phyloP scores from a whole-genome alignment of 768 basidiomycete species.

The Pholiota microspora region DNA sequence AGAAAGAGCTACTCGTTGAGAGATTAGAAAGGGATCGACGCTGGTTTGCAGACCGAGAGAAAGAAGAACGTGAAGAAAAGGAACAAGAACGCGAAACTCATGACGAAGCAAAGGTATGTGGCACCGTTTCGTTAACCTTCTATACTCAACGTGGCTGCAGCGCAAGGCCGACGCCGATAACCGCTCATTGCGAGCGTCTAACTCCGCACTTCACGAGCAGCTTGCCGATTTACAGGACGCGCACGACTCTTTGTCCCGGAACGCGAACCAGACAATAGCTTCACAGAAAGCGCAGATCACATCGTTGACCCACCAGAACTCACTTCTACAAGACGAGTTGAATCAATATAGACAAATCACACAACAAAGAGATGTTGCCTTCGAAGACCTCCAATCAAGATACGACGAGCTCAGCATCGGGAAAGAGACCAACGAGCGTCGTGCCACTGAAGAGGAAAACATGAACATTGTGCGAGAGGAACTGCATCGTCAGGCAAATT shows the following conservation, averaged over 20 bases:
- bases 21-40: constrained; percentile 68
- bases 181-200: constrained; percentile 45
- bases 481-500: constrained; percentile 60
- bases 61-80: constrained; percentile 66
- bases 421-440: constrained; percentile 26
- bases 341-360: constrained; percentile 38
- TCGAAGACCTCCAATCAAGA: constrained; percentile 45
- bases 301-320: constrained; percentile 42
- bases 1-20: constrained; percentile 62
- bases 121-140: not conserved
- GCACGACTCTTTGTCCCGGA: constrained; percentile 45
- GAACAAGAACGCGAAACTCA: constrained; percentile 50
- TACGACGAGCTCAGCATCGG: constrained; percentile 42
- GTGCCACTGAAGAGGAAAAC: constrained; percentile 44
- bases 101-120: constrained; percentile 60
- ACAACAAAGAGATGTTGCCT: constrained; percentile 35
- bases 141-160: constrained; percentile 27
- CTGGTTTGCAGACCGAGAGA: constrained; percentile 67
- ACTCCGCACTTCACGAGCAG: constrained; percentile 53
- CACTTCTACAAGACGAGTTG: constrained; percentile 48
- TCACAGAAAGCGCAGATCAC: constrained; percentile 52
- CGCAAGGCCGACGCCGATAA: constrained; percentile 49
- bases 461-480: constrained; percentile 69
- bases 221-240: constrained; percentile 61
- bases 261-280: constrained; percentile 46